Base-by-base conservation (phyloP, 176 grass and related monocot genomes). In the Secale cereale region DNA sequence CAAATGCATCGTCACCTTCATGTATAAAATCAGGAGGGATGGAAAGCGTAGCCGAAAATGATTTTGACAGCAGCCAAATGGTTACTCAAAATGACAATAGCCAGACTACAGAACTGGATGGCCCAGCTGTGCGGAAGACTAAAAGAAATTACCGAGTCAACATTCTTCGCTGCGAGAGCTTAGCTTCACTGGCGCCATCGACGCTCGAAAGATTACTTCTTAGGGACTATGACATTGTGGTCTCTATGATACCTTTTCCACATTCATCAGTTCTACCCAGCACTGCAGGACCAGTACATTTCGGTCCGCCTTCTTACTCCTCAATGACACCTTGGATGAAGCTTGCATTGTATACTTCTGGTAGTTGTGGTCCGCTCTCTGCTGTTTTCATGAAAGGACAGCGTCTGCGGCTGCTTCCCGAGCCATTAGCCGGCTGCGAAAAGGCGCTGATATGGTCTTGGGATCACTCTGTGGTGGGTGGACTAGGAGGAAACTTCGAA, bases 271-370 rank as follows among this genome's bases (percentile, higher is more conserved):
- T 95, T 85, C 41, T 98, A 84, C 96, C 96, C 1, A 87, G 81
- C 29, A 66, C 86, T 43, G 31, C 85, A 68, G 93, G 91, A 52
- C 88, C 92, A 12, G 78, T 95, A 59, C 96, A 95, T 91, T 95
- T 98, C 19, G 96, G 96, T 59, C 93, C 96, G 29, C 96, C 91
- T 83, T 95, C 89, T 14, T 95, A 98, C 83, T 94, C 96, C 81
- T 98, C 93, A 22, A 90, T 94, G 93, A 95, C 96, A 74, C 93
- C 96, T 83, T 95, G 96, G 96, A 95, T 98, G 93, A 98, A 98
- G 71, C 78, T 98, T 70, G 91, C 92, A 28, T 68, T 98, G 59
- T 98, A 98, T 76, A 92, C 86, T 25, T 78, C 84, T 8, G 83
- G 93, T 74, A 78, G 43, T 17, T 95, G 89, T 86, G 96, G 96